A percentile compares a stretch with the other conserved stretches of the same genome.
phyloP scores from a whole-genome alignment of 2,329 filamentous ascomycete genomes.

The Zymoseptoria tritici region DNA sequence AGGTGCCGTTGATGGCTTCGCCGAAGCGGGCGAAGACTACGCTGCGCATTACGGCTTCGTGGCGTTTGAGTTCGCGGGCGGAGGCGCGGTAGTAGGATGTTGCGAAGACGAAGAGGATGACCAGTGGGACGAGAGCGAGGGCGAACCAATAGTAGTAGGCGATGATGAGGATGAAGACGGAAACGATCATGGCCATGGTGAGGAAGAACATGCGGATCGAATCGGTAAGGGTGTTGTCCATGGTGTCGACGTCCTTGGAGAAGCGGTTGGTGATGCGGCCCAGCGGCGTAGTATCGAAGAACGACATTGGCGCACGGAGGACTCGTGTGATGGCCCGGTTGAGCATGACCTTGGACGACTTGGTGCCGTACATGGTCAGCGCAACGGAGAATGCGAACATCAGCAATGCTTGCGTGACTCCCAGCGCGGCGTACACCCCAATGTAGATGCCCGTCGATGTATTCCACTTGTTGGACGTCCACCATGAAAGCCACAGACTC shows the following conservation, averaged over 20 bases:
- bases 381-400: slow-evolving; percentile 75
- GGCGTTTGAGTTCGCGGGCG: slow-evolving; percentile 87
- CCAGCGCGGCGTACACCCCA: slow-evolving; percentile 63
- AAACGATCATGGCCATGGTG: slow-evolving; percentile 71
- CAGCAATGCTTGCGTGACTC: slow-evolving; percentile 60
- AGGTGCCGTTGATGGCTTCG: slow-evolving; percentile 75
- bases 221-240: slow-evolving; percentile 83
- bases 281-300: slow-evolving; percentile 94
- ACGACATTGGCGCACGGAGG: slow-evolving; percentile 65
- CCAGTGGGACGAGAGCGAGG: slow-evolving; percentile 60
- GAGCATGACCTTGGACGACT: slow-evolving; percentile 74
- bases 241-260: slow-evolving; percentile 88
- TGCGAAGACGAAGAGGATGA: slow-evolving; percentile 71
- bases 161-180: slow-evolving; percentile 84
- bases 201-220: slow-evolving; percentile 89
- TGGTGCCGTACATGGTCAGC: slow-evolving; percentile 72
- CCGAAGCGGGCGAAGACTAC: slow-evolving; percentile 84
- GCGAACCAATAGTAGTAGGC: slow-evolving; percentile 90
- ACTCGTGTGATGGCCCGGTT: slow-evolving; percentile 71
- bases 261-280: slow-evolving; percentile 96
- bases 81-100: slow-evolving; percentile 85
- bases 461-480: slow-evolving; percentile 73
- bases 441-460: slow-evolving; percentile 57
- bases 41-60: slow-evolving; percentile 82
- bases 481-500: slow-evolving; percentile 87